Conservation (phyloP, 208 protist species). For the Acanthamoeba healyi region DNA sequence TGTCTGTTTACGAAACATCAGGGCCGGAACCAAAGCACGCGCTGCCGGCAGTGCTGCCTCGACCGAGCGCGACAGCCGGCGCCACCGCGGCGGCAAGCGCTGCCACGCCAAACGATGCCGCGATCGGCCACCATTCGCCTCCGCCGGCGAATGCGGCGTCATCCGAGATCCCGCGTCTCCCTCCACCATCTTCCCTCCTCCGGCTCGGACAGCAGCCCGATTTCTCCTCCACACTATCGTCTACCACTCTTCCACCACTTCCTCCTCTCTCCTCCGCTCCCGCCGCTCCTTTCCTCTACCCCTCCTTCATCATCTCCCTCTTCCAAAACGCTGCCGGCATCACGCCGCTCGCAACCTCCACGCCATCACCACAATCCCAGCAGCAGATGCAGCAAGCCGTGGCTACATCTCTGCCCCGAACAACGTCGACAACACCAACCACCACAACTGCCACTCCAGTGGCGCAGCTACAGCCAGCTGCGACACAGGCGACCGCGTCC, state of each 20-base stretch:
- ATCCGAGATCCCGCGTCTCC: slow-evolving; percentile 17
- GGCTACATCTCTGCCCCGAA: too few species aligned
- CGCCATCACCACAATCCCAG: background rate
- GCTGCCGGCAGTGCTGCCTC: slow-evolving; percentile 29
- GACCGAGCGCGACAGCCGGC: background rate
- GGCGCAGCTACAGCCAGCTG: too few species aligned
- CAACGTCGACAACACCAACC: too few species aligned
- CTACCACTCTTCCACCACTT: background rate
- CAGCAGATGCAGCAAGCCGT: background rate
- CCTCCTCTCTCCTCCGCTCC: background rate
- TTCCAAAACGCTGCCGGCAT: slow-evolving; percentile 32
- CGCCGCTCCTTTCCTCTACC: slow-evolving; percentile 4
- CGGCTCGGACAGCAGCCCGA: slow-evolving; percentile 8
- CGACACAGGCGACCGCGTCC: too few species aligned
- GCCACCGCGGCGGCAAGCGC: background rate
- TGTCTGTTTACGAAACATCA: too few species aligned
- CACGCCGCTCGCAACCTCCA: background rate
- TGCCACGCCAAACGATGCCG: background rate
- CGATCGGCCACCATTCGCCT: background rate
- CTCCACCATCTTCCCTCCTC: slow-evolving; percentile 14
- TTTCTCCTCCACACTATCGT: background rate
- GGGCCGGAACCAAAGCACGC: background rate
- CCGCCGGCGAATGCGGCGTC: background rate
- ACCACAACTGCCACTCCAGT: too few species aligned
- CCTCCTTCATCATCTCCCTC: slow-evolving; percentile 46